phyloP scores from a whole-genome alignment of 169 alveolate genomes.

The Amoebophrya sp. region DNA sequence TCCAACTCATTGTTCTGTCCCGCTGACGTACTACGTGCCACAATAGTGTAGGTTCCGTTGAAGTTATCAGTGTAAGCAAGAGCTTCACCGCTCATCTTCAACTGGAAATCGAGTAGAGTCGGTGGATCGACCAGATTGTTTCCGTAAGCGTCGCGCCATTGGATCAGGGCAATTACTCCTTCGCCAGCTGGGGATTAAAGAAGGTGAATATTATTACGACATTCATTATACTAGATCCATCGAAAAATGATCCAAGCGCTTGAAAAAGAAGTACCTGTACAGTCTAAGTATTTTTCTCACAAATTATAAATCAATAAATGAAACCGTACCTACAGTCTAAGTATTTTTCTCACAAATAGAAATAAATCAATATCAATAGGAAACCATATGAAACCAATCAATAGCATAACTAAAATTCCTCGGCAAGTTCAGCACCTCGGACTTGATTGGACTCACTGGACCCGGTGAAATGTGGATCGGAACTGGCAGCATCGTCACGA shows the following conservation, averaged over 20 bases:
- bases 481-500: slow-evolving; percentile 10
- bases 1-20: not conserved
- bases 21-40: not conserved
- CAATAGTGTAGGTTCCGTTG: slow-evolving; percentile 29
- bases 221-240: no score
- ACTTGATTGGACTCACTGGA: not conserved
- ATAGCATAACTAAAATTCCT: no score
- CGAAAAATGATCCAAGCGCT: no score
- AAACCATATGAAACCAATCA: no score
- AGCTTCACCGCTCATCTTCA: slow-evolving; percentile 7
- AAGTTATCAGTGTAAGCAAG: not conserved
- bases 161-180: not conserved
- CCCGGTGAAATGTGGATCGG: slow-evolving; percentile 33
- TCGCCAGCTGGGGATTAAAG: slow-evolving; percentile 8
- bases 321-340: no score
- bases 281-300: no score
- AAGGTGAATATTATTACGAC: no score
- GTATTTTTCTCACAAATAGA: no score
- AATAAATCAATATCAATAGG: no score
- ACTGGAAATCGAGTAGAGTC: not conserved
- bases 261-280: no score
- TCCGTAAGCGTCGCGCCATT: not conserved
- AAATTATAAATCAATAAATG: no score
- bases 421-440: slow-evolving; percentile 10
- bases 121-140: slow-evolving; percentile 13